A percentile compares a stretch with the other conserved stretches of the same genome.
phyloP scores from a whole-genome alignment of 1,284 basidiomycete species.

The Ceratobasidium sp. region DNA sequence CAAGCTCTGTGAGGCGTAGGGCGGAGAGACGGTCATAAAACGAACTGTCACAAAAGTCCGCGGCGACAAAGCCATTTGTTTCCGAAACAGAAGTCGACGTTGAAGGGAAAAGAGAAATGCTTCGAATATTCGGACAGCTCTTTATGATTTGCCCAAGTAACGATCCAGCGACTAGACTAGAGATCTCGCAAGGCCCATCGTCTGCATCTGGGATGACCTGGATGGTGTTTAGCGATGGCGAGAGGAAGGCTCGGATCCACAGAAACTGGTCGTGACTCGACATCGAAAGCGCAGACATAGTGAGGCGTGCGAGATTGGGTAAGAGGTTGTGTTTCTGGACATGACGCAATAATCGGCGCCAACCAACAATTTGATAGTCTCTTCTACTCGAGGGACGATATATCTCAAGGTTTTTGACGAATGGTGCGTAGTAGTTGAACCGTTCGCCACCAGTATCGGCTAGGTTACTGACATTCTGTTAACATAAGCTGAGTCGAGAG shows the following conservation, averaged over 20 bases:
- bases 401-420: not conserved
- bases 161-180: not conserved
- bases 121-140: not conserved
- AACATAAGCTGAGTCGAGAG: not conserved
- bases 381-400: not conserved
- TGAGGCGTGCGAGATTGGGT: constrained; percentile 9
- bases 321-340: not conserved
- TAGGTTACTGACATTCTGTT: not conserved
- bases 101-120: constrained; percentile 1
- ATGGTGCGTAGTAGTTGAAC: constrained; percentile 8
- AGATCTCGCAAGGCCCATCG: not conserved
- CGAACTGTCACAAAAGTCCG: constrained; percentile 4
- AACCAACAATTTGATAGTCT: not conserved
- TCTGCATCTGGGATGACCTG: not conserved
- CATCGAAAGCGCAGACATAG: not conserved
- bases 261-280: constrained; percentile 2
- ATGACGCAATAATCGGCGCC: not conserved
- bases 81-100: not conserved
- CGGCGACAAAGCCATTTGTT: not conserved
- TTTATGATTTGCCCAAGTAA: constrained; percentile 15
- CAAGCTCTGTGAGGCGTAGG: constrained; percentile 1
- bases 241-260: constrained; percentile 9
- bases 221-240: not conserved
- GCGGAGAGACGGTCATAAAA: not conserved
- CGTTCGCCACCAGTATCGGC: not conserved